These are phyloP conservation scores for Sambucus nigra DNA, from an alignment of 129 eudicot species.

Conservation along the genomic window DNA sequence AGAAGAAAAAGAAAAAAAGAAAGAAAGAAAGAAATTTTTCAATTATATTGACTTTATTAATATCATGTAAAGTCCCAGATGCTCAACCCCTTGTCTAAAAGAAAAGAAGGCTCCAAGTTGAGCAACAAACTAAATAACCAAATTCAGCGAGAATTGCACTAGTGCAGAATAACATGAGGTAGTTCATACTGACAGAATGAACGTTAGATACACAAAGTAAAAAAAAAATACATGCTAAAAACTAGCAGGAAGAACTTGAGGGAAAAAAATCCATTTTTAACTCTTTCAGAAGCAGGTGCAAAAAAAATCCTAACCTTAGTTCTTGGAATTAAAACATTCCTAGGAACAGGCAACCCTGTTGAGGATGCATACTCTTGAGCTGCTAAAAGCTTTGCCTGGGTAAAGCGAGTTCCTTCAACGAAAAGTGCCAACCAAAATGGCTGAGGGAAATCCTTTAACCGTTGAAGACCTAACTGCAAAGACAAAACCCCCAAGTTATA, in stretches of 20 bases:
- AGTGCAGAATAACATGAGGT: neutral
- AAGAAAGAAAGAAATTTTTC: too few species aligned
- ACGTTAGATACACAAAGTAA: neutral
- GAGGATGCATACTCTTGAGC: slow-evolving; percentile 93
- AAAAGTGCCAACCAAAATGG: slow-evolving; percentile 95
- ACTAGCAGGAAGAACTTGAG: neutral
- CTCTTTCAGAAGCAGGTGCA: neutral
- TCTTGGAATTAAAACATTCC: slow-evolving; percentile 84
- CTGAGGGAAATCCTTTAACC: slow-evolving; percentile 71
- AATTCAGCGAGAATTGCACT: neutral
- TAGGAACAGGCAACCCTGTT: slow-evolving; percentile 73
- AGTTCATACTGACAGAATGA: neutral
- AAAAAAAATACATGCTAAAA: neutral
- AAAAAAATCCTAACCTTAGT: slow-evolving; percentile 54
- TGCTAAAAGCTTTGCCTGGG: slow-evolving; percentile 78
- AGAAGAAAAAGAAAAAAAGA: too few species aligned
- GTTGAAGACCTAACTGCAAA: slow-evolving; percentile 65
- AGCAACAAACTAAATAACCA: neutral
- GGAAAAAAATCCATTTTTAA: neutral
- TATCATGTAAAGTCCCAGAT: neutral
- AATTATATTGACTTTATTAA: too few species aligned
- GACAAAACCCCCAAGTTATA: slow-evolving; percentile 1
- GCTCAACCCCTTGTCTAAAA: neutral
- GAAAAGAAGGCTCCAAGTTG: too few species aligned
- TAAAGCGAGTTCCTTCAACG: slow-evolving; percentile 91